Evolutionary conservation across 352 stramenopile genomes (phyloP), one percentile per base, ranked within the genome.

Genomic region (Pythium graminicola): DNA sequence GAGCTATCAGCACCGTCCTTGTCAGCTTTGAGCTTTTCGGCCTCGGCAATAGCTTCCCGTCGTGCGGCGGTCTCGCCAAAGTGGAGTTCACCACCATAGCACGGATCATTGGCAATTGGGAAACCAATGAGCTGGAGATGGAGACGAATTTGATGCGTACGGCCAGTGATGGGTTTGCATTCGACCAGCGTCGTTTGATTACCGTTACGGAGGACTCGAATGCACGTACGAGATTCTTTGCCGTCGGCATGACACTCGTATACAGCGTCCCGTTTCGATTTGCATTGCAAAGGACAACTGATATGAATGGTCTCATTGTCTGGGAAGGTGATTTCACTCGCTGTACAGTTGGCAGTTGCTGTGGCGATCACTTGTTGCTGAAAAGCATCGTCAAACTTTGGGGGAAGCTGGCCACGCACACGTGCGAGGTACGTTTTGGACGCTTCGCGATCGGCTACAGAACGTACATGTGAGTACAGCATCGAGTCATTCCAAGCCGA

Each of bases 81-180:
- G 67, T 95, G 93, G 27, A 98, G 70, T 35, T 97, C 60, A 29
- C 96, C 96, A 49, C 96, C 96, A 65, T 98, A 99, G 70, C 95
- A 98, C 22, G 94, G 91, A 60, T 99, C 96, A 61, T 99, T 99
- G 9, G 93, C 94, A 72, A 99, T 99, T 2, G 96, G 89, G 54
- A 86, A 90, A 9, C 81, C 81, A 43, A 96, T 67, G 17, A 96
- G 72, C 57, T 98, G 93, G 39, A 98, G 71, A 55, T 99, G 96
- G 19, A 99, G 67, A 13, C 96, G 88, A 60, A 99, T 98, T 69
- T 99, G 96, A 72, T 99, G 96, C 24, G 95, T 99, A 47, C 96
- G 77, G 40, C 96, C 96, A 6, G 96, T 98, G 35, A 95, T 71
- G 6, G 95, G 95, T 48, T 96, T 91, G 67, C 87, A 97, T 49